Percentiles rank a stretch among this genome's conserved stretches.
Conservation (phyloP, 2,329 filamentous ascomycete species). For the Phialophora expanda region DNA sequence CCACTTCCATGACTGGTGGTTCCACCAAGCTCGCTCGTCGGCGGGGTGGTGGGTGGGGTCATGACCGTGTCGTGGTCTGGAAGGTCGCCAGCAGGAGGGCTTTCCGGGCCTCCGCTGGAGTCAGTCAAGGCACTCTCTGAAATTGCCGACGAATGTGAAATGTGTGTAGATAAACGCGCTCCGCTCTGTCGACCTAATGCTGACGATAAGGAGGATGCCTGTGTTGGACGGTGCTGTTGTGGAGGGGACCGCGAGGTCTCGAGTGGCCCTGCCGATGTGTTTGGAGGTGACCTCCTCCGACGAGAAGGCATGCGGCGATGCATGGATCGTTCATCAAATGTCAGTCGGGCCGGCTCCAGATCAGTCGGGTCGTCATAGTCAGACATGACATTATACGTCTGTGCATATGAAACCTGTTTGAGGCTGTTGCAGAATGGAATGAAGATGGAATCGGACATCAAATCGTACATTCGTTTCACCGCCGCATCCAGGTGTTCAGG, state of each 20-base stretch:
- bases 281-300: slow-evolving; percentile 39
- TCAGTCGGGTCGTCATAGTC: slow-evolving; percentile 49
- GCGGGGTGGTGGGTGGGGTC: slow-evolving; percentile 59
- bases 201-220: slow-evolving; percentile 45
- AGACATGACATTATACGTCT: slow-evolving; percentile 48
- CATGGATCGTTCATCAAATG: slow-evolving; percentile 35
- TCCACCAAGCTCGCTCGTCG: slow-evolving; percentile 49
- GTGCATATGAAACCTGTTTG: slow-evolving; percentile 55
- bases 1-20: slow-evolving; percentile 18
- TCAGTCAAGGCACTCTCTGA: slow-evolving; percentile 51
- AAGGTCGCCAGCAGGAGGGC: slow-evolving; percentile 46
- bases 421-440: slow-evolving; percentile 84
- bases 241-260: slow-evolving; percentile 38
- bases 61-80: slow-evolving; percentile 44
- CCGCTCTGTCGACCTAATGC: slow-evolving; percentile 45
- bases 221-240: slow-evolving; percentile 42
- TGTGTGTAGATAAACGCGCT: slow-evolving; percentile 39
- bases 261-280: slow-evolving; percentile 37
- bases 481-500: slow-evolving; percentile 81
- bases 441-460: slow-evolving; percentile 97
- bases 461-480: slow-evolving; percentile 85
- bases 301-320: slow-evolving; percentile 30
- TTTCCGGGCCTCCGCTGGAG: slow-evolving; percentile 54
- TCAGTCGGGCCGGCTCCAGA: slow-evolving; percentile 42
- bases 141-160: slow-evolving; percentile 48